Percentiles rank a stretch among this genome's conserved stretches.
Conservation (phyloP, 176 grass and related monocot genomes). For the Carex littledalei region DNA sequence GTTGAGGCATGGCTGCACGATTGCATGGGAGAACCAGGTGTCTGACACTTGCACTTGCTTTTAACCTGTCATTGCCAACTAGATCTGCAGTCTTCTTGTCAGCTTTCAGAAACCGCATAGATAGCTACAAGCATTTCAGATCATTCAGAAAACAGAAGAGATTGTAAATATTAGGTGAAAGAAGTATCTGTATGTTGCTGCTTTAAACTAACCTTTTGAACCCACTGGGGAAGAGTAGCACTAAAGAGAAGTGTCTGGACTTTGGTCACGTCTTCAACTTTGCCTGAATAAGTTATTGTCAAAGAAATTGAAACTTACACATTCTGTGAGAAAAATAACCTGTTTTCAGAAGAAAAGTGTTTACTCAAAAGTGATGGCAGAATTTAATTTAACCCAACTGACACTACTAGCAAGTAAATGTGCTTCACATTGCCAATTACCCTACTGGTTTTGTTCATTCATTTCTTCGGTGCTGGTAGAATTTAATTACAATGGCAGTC, state of each 20-base stretch:
- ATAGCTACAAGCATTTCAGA: constrained; percentile 51
- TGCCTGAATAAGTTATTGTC: constrained; percentile 43
- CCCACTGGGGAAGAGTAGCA: constrained; percentile 89
- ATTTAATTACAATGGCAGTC: not conserved
- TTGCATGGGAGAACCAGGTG: constrained; percentile 95
- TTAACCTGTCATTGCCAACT: constrained; percentile 89
- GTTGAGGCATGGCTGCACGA: constrained; percentile 58
- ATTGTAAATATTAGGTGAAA: not conserved
- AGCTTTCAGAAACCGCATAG: constrained; percentile 71
- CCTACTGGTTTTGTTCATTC: not conserved
- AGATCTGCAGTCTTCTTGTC: constrained; percentile 88
- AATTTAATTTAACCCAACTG: not conserved
- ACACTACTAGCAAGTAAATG: not conserved
- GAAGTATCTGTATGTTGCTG: not conserved
- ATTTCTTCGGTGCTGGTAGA: not conserved
- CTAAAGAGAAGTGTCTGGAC: constrained; percentile 97
- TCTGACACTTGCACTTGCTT: constrained; percentile 81
- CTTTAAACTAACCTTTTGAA: constrained; percentile 56
- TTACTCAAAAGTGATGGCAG: not conserved
- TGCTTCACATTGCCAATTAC: not conserved
- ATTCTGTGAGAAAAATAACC: not conserved
- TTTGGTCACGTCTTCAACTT: constrained; percentile 85
- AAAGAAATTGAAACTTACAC: not conserved
- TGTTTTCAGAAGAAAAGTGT: not conserved
- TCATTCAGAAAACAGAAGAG: constrained; percentile 1